phyloP scores from a whole-genome alignment of 2,329 filamentous ascomycete genomes.

The Penicillium sp. region DNA sequence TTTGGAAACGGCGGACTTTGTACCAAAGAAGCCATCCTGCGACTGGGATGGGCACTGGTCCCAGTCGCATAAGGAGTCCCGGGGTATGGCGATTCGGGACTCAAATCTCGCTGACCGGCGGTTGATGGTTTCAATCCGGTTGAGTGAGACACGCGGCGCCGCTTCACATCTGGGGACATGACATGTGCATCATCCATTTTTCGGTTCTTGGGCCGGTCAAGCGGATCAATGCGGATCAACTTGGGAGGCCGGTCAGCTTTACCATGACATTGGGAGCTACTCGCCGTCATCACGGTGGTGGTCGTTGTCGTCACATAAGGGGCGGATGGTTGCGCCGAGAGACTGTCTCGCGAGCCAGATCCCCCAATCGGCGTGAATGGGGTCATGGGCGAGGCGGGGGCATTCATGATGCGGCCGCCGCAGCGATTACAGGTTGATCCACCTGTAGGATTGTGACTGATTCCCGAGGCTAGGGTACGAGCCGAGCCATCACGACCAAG shows the following conservation, averaged over 20 bases:
- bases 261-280: slow-evolving; percentile 20
- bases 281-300: slow-evolving; percentile 9
- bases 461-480: slow-evolving; percentile 29
- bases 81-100: slow-evolving; percentile 38
- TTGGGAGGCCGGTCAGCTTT: slow-evolving; percentile 19
- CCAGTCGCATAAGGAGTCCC: slow-evolving; percentile 42
- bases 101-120: slow-evolving; percentile 29
- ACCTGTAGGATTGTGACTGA: slow-evolving; percentile 33
- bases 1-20: slow-evolving; percentile 45
- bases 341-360: slow-evolving; percentile 16
- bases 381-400: slow-evolving; percentile 38
- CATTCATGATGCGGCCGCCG: slow-evolving; percentile 45
- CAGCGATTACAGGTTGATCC: slow-evolving; percentile 38
- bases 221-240: slow-evolving; percentile 21
- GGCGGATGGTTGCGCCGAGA: slow-evolving; percentile 28
- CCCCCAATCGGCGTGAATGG: slow-evolving; percentile 34
- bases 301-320: slow-evolving; percentile 18
- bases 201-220: slow-evolving; percentile 21
- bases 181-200: slow-evolving; percentile 32
- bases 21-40: slow-evolving; percentile 45
- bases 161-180: slow-evolving; percentile 54
- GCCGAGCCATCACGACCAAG: slow-evolving; percentile 50
- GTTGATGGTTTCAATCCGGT: slow-evolving; percentile 35
- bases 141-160: slow-evolving; percentile 50
- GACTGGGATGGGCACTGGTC: slow-evolving; percentile 27